phyloP scores from a whole-genome alignment of 805 yeast genomes.

The Monosporozyma aquatica region DNA sequence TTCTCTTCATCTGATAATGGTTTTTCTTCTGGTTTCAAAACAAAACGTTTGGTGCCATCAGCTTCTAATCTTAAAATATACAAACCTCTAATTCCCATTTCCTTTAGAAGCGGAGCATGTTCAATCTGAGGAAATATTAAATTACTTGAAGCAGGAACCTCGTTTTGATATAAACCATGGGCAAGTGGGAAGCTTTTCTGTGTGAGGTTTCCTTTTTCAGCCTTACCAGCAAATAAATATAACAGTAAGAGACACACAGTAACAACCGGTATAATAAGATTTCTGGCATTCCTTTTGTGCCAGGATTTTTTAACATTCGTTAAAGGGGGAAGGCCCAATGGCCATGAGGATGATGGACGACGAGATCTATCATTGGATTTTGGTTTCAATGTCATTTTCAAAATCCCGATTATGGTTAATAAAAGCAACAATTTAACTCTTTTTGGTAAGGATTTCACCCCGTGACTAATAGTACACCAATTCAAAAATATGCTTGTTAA shows the following conservation, averaged over 20 bases:
- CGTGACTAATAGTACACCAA: no score
- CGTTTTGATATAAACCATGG: constrained; percentile 39
- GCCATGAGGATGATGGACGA: constrained; percentile 7
- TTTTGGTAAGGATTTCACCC: no score
- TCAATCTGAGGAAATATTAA: constrained; percentile 70
- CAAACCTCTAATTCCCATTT: constrained; percentile 43
- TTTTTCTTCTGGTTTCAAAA: constrained; percentile 33
- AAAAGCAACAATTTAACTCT: constrained; percentile 11
- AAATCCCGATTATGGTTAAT: constrained; percentile 12
- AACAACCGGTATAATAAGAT: not conserved
- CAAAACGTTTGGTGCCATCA: constrained; percentile 34
- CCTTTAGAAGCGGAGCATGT: constrained; percentile 53
- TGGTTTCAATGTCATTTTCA: constrained; percentile 25
- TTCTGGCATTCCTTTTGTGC: not conserved
- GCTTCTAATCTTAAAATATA: constrained; percentile 41
- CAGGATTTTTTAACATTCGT: constrained; percentile 3
- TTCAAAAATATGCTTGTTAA: no score
- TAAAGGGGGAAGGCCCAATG: constrained; percentile 11
- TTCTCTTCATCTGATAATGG: constrained; percentile 33
- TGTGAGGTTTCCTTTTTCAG: not conserved
- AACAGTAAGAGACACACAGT: constrained; percentile 2
- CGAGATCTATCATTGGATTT: constrained; percentile 15
- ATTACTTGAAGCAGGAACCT: constrained; percentile 41
- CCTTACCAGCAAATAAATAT: not conserved
- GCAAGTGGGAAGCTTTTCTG: constrained; percentile 19